phyloP scores from a whole-genome alignment of 1,284 basidiomycete species.

The Boletellus dicymbophilus region DNA sequence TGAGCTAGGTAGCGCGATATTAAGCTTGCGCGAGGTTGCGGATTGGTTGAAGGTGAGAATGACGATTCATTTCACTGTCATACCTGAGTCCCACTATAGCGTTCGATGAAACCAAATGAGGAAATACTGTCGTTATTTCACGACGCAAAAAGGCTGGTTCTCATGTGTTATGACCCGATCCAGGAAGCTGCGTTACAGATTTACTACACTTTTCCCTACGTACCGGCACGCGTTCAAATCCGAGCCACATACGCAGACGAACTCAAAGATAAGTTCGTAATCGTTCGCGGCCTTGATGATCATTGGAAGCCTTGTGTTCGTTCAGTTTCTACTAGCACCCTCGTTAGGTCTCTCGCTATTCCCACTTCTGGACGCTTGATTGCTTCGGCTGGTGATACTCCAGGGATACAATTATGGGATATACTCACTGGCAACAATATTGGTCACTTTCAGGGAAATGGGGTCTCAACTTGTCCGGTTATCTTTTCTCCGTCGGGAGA shows the following conservation, averaged over 20 bases:
- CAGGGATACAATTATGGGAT: slow-evolving; percentile 24
- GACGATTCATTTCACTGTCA: neutral
- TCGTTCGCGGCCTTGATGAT: slow-evolving; percentile 15
- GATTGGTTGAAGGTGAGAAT: slow-evolving; percentile 21
- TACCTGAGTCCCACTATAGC: slow-evolving; percentile 2
- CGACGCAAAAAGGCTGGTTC: slow-evolving; percentile 25
- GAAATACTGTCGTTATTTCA: slow-evolving; percentile 11
- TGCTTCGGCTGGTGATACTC: slow-evolving; percentile 16
- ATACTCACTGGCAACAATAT: slow-evolving; percentile 16
- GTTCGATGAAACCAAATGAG: slow-evolving; percentile 1
- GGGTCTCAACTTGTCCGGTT: slow-evolving; percentile 16
- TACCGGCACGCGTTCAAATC: slow-evolving; percentile 13
- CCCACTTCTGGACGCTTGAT: slow-evolving; percentile 18
- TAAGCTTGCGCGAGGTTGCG: slow-evolving; percentile 12
- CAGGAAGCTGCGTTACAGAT: slow-evolving; percentile 20
- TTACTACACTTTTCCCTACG: slow-evolving; percentile 19
- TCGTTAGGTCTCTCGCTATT: slow-evolving; percentile 17
- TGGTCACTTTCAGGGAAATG: slow-evolving; percentile 12
- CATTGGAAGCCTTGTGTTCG: slow-evolving; percentile 17
- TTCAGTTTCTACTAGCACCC: slow-evolving; percentile 10
- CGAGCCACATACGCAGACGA: slow-evolving; percentile 16
- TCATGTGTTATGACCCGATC: slow-evolving; percentile 24
- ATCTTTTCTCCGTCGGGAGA: slow-evolving; percentile 24
- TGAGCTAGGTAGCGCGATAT: slow-evolving; percentile 15
- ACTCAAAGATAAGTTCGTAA: slow-evolving; percentile 11